phyloP scores from a whole-genome alignment of 768 basidiomycete genomes.

The Agaricus sinodeliciosus region DNA sequence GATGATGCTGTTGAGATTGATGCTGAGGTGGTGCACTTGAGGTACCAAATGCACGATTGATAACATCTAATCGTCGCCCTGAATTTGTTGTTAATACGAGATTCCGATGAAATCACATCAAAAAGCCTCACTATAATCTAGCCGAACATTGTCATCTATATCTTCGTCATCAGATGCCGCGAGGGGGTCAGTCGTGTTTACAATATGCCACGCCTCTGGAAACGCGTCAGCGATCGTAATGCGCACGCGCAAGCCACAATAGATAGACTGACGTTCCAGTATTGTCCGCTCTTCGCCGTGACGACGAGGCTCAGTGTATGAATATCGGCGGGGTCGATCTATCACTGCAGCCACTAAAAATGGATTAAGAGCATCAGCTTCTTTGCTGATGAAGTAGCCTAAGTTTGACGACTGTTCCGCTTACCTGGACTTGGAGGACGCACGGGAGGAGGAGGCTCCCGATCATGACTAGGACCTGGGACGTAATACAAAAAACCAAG shows the following conservation, averaged over 20 bases:
- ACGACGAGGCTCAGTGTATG: conserved; percentile 8
- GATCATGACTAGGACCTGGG: conserved; percentile 18
- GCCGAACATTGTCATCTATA: conserved; percentile 52
- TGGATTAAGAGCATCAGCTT: not conserved
- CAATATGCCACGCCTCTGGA: conserved; percentile 69
- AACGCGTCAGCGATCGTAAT: conserved; percentile 6
- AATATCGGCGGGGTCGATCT: conserved; percentile 2
- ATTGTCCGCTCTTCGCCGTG: conserved; percentile 30
- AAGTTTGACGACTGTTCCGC: not conserved
- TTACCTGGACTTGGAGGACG: conserved; percentile 9
- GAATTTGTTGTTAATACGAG: not conserved
- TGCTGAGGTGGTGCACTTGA: not conserved
- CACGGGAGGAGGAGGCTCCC: conserved; percentile 7
- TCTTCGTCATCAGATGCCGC: conserved; percentile 70
- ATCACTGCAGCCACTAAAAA: not conserved
- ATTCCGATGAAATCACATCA: not conserved
- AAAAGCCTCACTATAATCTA: conserved; percentile 55
- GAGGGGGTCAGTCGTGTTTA: conserved; percentile 57
- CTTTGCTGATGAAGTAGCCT: not conserved
- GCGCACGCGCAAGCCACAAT: not conserved
- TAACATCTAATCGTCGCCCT: conserved; percentile 48
- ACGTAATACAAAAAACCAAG: conserved; percentile 44
- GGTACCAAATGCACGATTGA: conserved; percentile 34
- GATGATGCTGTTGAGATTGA: not conserved
- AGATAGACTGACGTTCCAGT: conserved; percentile 35